phyloP scores from a whole-genome alignment of 1,284 basidiomycete genomes.

The Sanguinoderma infundibulare region DNA sequence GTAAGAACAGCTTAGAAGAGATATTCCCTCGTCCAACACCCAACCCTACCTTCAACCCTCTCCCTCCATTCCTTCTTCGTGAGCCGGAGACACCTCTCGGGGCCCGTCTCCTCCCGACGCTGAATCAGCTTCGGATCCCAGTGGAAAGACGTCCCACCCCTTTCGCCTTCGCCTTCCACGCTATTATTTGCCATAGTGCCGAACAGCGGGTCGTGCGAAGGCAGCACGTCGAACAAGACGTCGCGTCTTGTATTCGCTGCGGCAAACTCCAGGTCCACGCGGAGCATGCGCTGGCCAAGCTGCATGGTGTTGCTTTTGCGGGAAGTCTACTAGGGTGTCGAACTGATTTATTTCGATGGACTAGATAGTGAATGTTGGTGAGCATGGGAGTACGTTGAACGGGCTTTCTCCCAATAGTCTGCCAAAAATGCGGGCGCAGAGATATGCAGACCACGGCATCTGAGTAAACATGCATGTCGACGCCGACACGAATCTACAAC shows the following conservation, averaged over 20 bases:
- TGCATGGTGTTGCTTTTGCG: neutral
- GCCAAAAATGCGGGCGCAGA: no score
- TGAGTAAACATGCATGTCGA: no score
- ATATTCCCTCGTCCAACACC: constrained; percentile 8
- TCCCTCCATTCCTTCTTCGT: constrained; percentile 3
- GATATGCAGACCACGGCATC: no score
- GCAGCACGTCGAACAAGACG: neutral
- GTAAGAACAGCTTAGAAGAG: neutral
- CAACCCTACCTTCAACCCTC: constrained; percentile 5
- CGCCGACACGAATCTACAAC: no score
- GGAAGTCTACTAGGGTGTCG: no score
- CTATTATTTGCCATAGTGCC: neutral
- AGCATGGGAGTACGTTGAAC: no score
- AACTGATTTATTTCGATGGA: no score
- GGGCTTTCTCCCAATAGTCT: no score
- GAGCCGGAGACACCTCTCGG: neutral
- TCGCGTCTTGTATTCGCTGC: neutral
- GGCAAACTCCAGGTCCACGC: neutral
- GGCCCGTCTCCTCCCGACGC: neutral
- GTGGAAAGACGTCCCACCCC: neutral
- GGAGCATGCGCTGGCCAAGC: neutral
- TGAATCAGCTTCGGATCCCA: neutral
- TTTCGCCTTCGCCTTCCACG: neutral
- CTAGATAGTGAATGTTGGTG: no score
- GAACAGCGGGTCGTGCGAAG: neutral